Evolutionary conservation across 257 asterid species (phyloP).

Genomic region (Henckelia pumila): DNA sequence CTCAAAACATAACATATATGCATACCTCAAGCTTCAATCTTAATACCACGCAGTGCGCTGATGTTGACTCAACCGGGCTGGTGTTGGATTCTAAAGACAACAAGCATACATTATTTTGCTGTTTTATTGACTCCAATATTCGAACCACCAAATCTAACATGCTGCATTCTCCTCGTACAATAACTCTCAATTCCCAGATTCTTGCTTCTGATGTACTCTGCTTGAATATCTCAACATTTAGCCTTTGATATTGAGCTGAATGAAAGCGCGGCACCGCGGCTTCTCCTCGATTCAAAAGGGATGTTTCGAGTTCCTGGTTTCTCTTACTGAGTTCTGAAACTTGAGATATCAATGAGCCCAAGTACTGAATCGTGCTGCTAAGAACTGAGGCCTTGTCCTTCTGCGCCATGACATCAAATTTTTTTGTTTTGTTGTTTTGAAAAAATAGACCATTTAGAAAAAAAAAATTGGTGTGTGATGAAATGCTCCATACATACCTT

Average conservation of each 20-base stretch:
- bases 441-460: no score
- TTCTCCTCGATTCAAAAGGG: slow-evolving; percentile 2
- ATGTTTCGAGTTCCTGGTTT: slow-evolving; percentile 47
- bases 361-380: slow-evolving; percentile 49
- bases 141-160: slow-evolving; percentile 44
- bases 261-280: neutral
- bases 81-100: slow-evolving; percentile 53
- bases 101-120: slow-evolving; percentile 32
- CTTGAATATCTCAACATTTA: slow-evolving; percentile 40
- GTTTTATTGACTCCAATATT: slow-evolving; percentile 52
- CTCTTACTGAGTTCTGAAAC: slow-evolving; percentile 48
- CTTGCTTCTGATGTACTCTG: slow-evolving; percentile 45
- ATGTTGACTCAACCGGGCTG: slow-evolving; percentile 33
- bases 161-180: slow-evolving; percentile 37
- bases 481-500: slow-evolving; percentile 42
- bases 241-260: slow-evolving; percentile 20
- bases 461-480: neutral
- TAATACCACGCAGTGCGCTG: slow-evolving; percentile 34
- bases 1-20: no score
- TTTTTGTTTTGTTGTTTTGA: no score
- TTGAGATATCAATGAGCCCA: slow-evolving; percentile 52
- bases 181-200: slow-evolving; percentile 56
- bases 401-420: slow-evolving; percentile 29
- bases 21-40: slow-evolving; percentile 62
- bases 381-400: slow-evolving; percentile 85